These are phyloP conservation scores for Luffa aegyptiaca DNA, from an alignment of 306 rosid species.

Conservation along the genomic window DNA sequence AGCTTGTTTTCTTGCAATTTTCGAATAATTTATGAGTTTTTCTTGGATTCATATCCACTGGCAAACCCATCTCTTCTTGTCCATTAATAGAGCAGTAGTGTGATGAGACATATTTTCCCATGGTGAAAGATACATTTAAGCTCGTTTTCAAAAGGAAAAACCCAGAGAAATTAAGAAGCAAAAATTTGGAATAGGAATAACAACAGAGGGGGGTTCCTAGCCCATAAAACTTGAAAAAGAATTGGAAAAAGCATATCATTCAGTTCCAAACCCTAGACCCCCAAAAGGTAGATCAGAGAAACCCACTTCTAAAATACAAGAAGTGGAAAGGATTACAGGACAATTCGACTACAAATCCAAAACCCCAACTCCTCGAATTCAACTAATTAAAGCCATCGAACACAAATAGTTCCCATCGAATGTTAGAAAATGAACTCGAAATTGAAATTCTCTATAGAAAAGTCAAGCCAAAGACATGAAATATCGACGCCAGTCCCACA, in stretches of 20 bases:
- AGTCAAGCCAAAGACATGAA: neutral
- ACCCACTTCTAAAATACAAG: neutral
- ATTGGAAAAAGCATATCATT: neutral
- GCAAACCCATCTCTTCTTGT: constrained; percentile 74
- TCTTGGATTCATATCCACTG: too few relatives aligned
- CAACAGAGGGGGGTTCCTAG: neutral
- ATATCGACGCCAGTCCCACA: neutral
- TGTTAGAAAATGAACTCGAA: neutral
- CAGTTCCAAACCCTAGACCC: constrained; percentile 11
- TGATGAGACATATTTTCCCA: constrained; percentile 62
- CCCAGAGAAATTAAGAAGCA: neutral
- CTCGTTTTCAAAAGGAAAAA: constrained; percentile 11
- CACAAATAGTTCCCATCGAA: neutral
- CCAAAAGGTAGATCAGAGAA: constrained; percentile 11
- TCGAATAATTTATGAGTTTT: too few relatives aligned
- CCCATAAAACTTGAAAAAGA: too few relatives aligned
- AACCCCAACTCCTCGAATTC: neutral
- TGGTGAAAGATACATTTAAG: constrained; percentile 48
- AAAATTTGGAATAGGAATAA: neutral
- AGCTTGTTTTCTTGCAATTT: too few relatives aligned
- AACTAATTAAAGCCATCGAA: neutral
- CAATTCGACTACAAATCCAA: neutral
- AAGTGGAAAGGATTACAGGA: neutral
- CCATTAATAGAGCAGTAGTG: constrained; percentile 50
- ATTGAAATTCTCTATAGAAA: neutral